Conservation (phyloP, 352 stramenopile genomes). For the Poterioochromonas sp. region DNA sequence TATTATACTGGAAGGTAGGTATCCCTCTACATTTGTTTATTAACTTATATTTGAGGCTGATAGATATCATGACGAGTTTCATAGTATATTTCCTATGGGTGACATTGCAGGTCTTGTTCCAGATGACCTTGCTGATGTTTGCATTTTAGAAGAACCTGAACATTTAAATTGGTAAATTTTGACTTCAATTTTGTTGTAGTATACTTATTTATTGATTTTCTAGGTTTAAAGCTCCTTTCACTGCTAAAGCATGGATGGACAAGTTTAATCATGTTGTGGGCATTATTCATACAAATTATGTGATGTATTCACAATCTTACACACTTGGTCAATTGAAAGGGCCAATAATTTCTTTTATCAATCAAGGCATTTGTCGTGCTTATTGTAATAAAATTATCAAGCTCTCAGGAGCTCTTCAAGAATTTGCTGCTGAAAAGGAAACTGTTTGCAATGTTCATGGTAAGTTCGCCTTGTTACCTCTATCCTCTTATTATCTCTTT, state of each 20-base stretch:
- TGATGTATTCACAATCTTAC: conserved; percentile 47
- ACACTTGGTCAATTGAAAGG: conserved; percentile 42
- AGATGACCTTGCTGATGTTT: conserved; percentile 54
- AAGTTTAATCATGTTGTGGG: conserved; percentile 57
- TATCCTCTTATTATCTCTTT: not conserved
- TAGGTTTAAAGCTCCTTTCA: conserved; percentile 29
- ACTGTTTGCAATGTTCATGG: conserved; percentile 64
- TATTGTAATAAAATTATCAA: conserved; percentile 65
- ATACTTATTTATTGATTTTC: conserved; percentile 1
- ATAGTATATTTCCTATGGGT: conserved; percentile 47
- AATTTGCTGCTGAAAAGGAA: conserved; percentile 64
- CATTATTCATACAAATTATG: conserved; percentile 64
- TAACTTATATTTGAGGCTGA: not conserved
- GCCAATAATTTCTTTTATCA: conserved; percentile 39
- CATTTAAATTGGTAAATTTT: conserved; percentile 64
- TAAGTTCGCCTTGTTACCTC: not conserved
- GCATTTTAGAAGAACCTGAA: conserved; percentile 65
- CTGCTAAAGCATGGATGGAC: conserved; percentile 48
- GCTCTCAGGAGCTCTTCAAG: conserved; percentile 55
- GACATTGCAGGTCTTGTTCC: conserved; percentile 45
- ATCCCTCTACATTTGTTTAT: not conserved
- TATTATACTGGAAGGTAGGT: conserved; percentile 45
- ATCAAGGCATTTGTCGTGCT: conserved; percentile 56
- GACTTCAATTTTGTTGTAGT: not conserved
- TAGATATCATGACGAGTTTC: conserved; percentile 13